These are phyloP conservation scores for Gelatoporia subvermispora DNA, from an alignment of 768 basidiomycete species.

Conservation along the genomic window DNA sequence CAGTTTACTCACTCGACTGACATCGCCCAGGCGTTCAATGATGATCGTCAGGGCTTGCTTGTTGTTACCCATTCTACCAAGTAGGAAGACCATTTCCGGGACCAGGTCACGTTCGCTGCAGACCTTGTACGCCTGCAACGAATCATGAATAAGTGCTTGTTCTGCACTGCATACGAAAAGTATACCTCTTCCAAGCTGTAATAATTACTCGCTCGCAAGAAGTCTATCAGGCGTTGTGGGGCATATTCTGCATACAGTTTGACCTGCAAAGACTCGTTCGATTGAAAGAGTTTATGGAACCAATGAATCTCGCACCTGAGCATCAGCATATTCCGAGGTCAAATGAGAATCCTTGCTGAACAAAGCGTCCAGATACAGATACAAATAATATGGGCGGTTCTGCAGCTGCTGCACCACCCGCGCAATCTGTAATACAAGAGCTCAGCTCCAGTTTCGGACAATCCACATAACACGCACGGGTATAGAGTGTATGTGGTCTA, in stretches of 20 bases:
- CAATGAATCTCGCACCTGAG: slow-evolving; percentile 46
- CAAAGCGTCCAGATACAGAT: slow-evolving; percentile 88
- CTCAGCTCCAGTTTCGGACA: neutral
- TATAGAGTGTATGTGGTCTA: slow-evolving; percentile 94
- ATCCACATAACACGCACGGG: slow-evolving; percentile 50
- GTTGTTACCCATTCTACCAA: slow-evolving; percentile 97
- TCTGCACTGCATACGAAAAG: neutral
- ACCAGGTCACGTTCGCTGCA: slow-evolving; percentile 86
- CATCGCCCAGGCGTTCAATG: slow-evolving; percentile 91
- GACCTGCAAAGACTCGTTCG: slow-evolving; percentile 42
- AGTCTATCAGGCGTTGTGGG: slow-evolving; percentile 75
- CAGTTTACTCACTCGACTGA: slow-evolving; percentile 62
- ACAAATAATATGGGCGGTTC: slow-evolving; percentile 73
- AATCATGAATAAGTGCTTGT: neutral
- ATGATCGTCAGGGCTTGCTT: slow-evolving; percentile 91
- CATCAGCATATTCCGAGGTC: slow-evolving; percentile 76
- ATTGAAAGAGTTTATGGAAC: neutral
- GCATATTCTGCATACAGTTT: slow-evolving; percentile 90
- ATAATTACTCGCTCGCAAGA: slow-evolving; percentile 84
- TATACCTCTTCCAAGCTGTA: slow-evolving; percentile 83
- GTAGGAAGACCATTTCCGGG: slow-evolving; percentile 94
- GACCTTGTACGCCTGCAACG: slow-evolving; percentile 70
- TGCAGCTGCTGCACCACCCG: slow-evolving; percentile 87
- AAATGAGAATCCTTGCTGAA: slow-evolving; percentile 83
- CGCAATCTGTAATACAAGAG: slow-evolving; percentile 52